These are phyloP conservation scores for Trichoderma harzianum DNA, from an alignment of 2,329 filamentous ascomycete genomes.

Conservation along the genomic window DNA sequence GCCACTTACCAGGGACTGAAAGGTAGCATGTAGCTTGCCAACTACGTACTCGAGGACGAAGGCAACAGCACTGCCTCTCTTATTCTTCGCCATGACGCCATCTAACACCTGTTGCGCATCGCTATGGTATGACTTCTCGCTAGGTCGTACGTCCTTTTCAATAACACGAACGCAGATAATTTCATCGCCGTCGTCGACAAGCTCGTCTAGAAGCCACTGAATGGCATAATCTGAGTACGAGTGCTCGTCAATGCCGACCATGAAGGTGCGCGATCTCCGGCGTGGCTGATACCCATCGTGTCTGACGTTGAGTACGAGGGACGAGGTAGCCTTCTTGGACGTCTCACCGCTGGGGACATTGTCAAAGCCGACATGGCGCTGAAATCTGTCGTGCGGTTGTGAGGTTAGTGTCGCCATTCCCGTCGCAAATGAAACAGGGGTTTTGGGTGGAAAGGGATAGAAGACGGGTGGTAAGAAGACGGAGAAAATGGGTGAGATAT, in stretches of 20 bases:
- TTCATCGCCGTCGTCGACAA: slow-evolving; percentile 91
- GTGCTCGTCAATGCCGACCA: slow-evolving; percentile 88
- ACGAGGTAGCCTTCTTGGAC: slow-evolving; percentile 55
- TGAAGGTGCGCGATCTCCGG: slow-evolving; percentile 79
- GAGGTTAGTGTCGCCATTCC: slow-evolving; percentile 45
- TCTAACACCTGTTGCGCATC: slow-evolving; percentile 74
- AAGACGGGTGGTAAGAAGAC: not conserved
- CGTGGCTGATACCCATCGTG: slow-evolving; percentile 82
- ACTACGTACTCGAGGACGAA: slow-evolving; percentile 83
- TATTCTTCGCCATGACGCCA: slow-evolving; percentile 74
- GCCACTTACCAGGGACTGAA: slow-evolving; percentile 74
- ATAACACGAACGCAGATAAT: slow-evolving; percentile 86
- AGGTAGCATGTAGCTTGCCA: slow-evolving; percentile 85
- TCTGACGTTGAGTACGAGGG: slow-evolving; percentile 78
- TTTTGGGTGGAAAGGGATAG: not conserved
- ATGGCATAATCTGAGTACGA: slow-evolving; percentile 89
- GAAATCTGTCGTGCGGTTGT: slow-evolving; percentile 48
- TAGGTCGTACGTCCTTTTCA: slow-evolving; percentile 73
- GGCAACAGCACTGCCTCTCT: slow-evolving; percentile 75
- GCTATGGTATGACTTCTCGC: slow-evolving; percentile 68
- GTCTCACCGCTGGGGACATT: slow-evolving; percentile 56
- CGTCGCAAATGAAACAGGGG: slow-evolving; percentile 8
- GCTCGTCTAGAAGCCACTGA: slow-evolving; percentile 86
- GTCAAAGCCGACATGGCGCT: slow-evolving; percentile 59
- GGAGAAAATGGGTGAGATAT: not conserved